Evolutionary conservation across 2,329 filamentous ascomycete species (phyloP), one percentile per base, ranked within the genome.

Genomic region (Ophiostoma ips): DNA sequence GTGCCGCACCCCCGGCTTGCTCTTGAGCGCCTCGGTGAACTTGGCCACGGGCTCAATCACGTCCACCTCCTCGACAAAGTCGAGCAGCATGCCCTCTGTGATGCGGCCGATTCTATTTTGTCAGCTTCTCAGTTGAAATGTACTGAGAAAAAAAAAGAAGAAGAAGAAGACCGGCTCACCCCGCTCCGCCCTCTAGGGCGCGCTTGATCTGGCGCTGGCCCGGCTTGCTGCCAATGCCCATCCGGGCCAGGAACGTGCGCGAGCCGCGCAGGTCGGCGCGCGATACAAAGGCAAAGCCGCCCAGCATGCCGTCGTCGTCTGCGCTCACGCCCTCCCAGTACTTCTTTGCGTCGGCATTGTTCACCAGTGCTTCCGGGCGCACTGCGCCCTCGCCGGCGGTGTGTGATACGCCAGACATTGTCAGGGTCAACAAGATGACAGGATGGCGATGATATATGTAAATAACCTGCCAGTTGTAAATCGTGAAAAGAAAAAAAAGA

Each of bases 41-140:
- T 88, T 87, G 58, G 72, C 69, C 18, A 95, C 77, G 0, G 89
- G 90, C 68, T 95, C 89, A 31, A 95, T 78, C 19, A 94, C 72
- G 62, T 95, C 89, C 7, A 95, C 82, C 2, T 72, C 67, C 15
- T 77, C 68, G n/a, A 83, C 81, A 33, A 45, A 33, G 6, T 45
- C 70, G 28, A 82, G 66, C n/a, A 95, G 70, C 4, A 95, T 72
- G 0, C 84, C 84, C 51, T 83, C 73, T 0, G 87, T 94, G 52
- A 95, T 76, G 38, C 90, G 73, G 0, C 89, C 90, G 51, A 95
- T 94, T 0, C 89, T 80, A 55, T 50, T 15, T 28, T 19, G 16
- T 37, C 36, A 37, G 21, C 9, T 12, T 18, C 8, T 2, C 11
- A 2, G 16, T 47, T 35, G 18, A 36, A 18, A 35, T 8, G 18